Percentiles rank a stretch among this genome's conserved stretches.
Conservation (phyloP, 495 filamentous ascomycete species). For the Hypomontagnella monticulosa region DNA sequence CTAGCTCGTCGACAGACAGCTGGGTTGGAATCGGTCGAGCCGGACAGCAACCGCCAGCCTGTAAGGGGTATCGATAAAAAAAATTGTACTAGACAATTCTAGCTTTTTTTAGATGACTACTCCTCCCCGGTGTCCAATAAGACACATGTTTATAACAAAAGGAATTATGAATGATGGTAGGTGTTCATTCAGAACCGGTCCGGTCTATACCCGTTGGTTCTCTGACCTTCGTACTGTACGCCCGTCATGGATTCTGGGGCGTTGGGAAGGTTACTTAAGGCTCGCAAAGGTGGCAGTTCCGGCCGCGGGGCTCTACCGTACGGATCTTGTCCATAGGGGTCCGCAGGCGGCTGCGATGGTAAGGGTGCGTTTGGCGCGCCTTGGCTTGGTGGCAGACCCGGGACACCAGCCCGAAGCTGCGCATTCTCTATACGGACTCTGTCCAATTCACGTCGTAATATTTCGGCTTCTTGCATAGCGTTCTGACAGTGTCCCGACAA, state of each 20-base stretch:
- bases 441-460: conserved; percentile 58
- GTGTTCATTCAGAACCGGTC: conserved; percentile 38
- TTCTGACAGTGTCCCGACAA: conserved; percentile 48
- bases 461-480: conserved; percentile 56
- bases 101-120: conserved; percentile 34
- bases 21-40: conserved; percentile 4
- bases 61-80: conserved; percentile 38
- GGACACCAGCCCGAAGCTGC: conserved; percentile 54
- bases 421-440: conserved; percentile 64
- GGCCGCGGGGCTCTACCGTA: conserved; percentile 46
- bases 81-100: conserved; percentile 22
- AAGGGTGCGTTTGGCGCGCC: conserved; percentile 30
- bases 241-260: conserved; percentile 63
- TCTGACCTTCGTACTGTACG: conserved; percentile 61
- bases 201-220: conserved; percentile 50
- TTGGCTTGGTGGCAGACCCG: conserved; percentile 23
- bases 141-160: conserved; percentile 35
- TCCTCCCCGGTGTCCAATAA: conserved; percentile 15
- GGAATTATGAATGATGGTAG: conserved; percentile 27
- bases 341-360: conserved; percentile 44
- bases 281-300: conserved; percentile 60
- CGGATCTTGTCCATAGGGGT: conserved; percentile 47
- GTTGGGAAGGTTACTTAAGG: conserved; percentile 38
- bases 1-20: conserved; percentile 21
- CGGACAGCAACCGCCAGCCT: conserved; percentile 26